Evolutionary conservation across 179 eudicot species (phyloP).

Genomic region (Sideroxylon spinosum): DNA sequence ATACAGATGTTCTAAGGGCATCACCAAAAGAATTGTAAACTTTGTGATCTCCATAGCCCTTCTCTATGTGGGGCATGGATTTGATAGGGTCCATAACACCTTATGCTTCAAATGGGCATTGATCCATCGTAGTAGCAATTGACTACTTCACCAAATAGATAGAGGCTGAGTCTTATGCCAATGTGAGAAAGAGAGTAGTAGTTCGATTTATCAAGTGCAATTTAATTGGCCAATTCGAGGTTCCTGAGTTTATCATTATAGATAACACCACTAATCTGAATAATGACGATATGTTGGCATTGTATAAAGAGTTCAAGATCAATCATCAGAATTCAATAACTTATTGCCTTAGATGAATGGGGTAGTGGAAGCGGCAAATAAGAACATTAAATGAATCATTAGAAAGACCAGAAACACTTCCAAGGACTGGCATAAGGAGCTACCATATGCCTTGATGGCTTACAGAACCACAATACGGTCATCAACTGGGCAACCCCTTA

Average conservation of each 20-base stretch:
- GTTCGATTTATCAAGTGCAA: background rate
- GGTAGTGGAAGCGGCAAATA: conserved; percentile 1
- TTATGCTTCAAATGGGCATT: background rate
- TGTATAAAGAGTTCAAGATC: background rate
- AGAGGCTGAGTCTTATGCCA: too few species aligned
- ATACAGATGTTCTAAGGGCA: background rate
- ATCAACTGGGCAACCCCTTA: background rate
- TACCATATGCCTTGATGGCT: conserved; percentile 12
- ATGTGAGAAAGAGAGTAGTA: background rate
- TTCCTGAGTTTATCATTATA: background rate
- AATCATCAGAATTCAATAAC: background rate
- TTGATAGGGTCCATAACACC: background rate
- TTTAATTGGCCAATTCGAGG: background rate
- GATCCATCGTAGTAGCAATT: background rate
- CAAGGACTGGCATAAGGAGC: background rate
- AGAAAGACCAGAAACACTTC: background rate
- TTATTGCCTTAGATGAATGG: background rate
- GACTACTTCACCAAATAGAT: too few species aligned
- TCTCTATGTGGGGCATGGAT: background rate
- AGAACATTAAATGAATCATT: conserved; percentile 4
- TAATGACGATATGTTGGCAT: background rate
- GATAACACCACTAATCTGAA: background rate
- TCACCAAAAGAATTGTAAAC: background rate
- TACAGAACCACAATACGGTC: background rate
- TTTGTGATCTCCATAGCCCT: background rate